These are phyloP conservation scores for Cercospora citrullina DNA, from an alignment of 2,329 filamentous ascomycete genomes.

Conservation along the genomic window DNA sequence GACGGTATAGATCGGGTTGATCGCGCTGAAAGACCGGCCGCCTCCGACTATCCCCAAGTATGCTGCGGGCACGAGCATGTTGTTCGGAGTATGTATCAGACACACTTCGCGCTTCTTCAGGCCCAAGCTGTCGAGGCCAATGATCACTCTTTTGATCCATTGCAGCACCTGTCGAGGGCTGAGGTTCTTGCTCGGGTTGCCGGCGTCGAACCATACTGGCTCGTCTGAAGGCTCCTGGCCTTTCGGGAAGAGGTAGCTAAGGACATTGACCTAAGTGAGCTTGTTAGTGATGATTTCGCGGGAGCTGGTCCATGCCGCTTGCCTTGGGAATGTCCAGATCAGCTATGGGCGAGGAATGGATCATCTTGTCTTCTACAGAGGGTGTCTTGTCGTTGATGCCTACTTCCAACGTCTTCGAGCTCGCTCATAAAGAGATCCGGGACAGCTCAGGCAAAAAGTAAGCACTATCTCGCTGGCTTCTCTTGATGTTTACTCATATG, in stretches of 20 bases:
- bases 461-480: neutral
- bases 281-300: neutral
- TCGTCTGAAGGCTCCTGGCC: conserved; percentile 43
- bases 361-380: conserved; percentile 23
- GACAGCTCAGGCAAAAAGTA: neutral
- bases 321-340: conserved; percentile 36
- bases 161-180: conserved; percentile 51
- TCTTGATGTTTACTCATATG: neutral
- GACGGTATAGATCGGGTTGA: conserved; percentile 53
- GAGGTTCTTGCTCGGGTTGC: conserved; percentile 48
- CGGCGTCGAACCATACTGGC: conserved; percentile 57
- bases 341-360: conserved; percentile 29
- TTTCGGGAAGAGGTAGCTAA: conserved; percentile 42
- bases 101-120: conserved; percentile 54
- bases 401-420: neutral
- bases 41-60: conserved; percentile 57
- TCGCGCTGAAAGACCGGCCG: conserved; percentile 57
- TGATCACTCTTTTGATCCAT: conserved; percentile 56
- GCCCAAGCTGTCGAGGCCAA: conserved; percentile 51
- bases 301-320: neutral
- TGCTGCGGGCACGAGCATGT: conserved; percentile 57
- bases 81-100: conserved; percentile 57
- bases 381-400: neutral
- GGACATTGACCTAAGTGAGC: conserved; percentile 44
- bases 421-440: neutral